Evolutionary conservation across 169 alveolate genomes (phyloP), one percentile per base, ranked within the genome.

Genomic region (Plasmodium blacklocki): DNA sequence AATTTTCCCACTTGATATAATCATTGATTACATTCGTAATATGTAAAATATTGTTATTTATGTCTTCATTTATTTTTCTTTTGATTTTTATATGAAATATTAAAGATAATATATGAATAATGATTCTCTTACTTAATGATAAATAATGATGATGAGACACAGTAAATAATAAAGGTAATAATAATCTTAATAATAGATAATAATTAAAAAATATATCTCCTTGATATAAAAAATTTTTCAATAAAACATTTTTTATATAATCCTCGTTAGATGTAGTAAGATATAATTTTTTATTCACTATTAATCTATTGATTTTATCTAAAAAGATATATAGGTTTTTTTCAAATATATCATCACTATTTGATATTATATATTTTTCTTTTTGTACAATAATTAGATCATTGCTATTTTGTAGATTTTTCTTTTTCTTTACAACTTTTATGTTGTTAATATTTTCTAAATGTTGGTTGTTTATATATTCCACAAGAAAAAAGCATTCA

Each of bases 1-100:
- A 29, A 83, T 83, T 68, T 83, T 83, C 91, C 91, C 91, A 83
- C 43, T 83, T 70, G 4, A 45, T 26, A 18, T 23, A 71, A 26
- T n/a, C 15, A 47, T 67, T 71, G 23, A 83, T 43, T 68, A 83
- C 23, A 19, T 23, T 39, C 8, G 49, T 15, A 43, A 21, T 62
- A 18, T 23, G 5, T 21, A 7, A 5, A 62, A 18, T 62, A 19
- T 18, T 62, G 1, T 18, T 19, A 11, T 62, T 62, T 4, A 62
- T 62, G 7, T 21, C 45, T 62, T 19, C 8, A 63, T n/a, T 2
- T 3, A 76, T 11, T 5, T 58, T 4, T 15, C 8, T 6, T 11
- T n/a, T 56, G 2, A 66, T 7, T 2, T 52, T 15, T 70, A 23
- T 43, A n/a, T 50, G 47, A 70, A 83, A 83, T 68, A 60, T 62